Evolutionary conservation across 805 yeast species (phyloP).

Genomic region (Yarrowia sp.): DNA sequence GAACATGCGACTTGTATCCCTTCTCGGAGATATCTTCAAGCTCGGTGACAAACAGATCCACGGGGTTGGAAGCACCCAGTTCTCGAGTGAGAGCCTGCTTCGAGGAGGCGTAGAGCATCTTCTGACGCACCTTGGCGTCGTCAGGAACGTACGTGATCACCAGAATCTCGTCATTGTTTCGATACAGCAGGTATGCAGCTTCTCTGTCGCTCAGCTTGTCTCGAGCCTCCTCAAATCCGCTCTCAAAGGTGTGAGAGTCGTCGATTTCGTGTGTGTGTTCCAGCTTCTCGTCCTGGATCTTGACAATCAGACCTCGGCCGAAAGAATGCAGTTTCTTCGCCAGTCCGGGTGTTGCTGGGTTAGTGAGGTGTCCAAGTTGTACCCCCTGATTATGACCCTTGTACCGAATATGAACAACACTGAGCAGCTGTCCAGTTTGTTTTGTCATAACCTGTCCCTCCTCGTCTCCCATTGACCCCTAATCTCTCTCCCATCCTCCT

Average conservation of each 20-base stretch:
- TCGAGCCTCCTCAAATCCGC: conserved; percentile 52
- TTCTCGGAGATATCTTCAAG: conserved; percentile 60
- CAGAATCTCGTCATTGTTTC: conserved; percentile 48
- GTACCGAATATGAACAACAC: too few species aligned
- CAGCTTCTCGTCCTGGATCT: conserved; percentile 49
- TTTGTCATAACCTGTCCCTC: too few species aligned
- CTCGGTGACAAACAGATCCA: conserved; percentile 63
- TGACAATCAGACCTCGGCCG: conserved; percentile 52
- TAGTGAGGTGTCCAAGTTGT: background rate
- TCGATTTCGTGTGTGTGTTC: conserved; percentile 43
- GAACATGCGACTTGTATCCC: conserved; percentile 56
- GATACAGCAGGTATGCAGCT: conserved; percentile 61
- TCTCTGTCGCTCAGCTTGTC: conserved; percentile 50
- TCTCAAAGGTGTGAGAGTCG: conserved; percentile 48
- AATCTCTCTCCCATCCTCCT: too few species aligned
- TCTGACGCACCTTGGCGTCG: conserved; percentile 74
- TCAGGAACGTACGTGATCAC: conserved; percentile 87
- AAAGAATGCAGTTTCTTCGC: conserved; percentile 41
- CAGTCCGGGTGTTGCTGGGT: conserved; percentile 33
- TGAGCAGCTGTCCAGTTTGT: too few species aligned
- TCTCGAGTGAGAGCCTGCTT: conserved; percentile 77
- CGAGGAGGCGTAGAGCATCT: conserved; percentile 94
- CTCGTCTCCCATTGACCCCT: background rate
- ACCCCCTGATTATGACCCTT: too few species aligned
- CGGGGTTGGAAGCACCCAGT: conserved; percentile 65